Base-by-base conservation (phyloP, 768 basidiomycete species). In the Suillus placidus region DNA sequence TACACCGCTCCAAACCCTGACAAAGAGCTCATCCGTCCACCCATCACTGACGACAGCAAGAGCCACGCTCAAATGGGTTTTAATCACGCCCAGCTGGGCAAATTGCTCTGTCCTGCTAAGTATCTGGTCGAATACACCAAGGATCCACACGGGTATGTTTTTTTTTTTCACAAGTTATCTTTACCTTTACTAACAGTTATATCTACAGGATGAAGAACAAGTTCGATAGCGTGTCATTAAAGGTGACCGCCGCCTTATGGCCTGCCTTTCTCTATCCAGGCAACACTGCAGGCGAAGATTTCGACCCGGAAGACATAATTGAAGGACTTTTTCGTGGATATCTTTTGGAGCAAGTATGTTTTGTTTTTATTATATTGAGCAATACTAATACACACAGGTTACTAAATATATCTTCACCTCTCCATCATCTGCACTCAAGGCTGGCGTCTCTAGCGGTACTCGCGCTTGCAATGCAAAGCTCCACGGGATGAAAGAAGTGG, bases 221-320 rank as follows among this genome's bases (percentile, higher is more conserved):
- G 5, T 51, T 52, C 3, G 10, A 57, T 14, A 37, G 20, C 6
- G 8, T 6, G 1, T 57, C 56, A 23, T 9, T 57, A 6, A 57
- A 38, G 37, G 56, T 57, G 8, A 57, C 37, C 14, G 1, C 35
- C 16, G 56, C 37, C 56, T 35, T 57, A 12, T 61, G 61, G 64
- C 65, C 65, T 6, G 40, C 62, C 3, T 51, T 26, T 45, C 52
- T 66, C 20, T 66, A 66, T 52, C 32, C 23, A 20, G 65, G 62
- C 10, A 14, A 66, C 16, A 54, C 32, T 23, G 37, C 47, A 0
- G 51, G 64, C 6, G 45, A 65, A 23, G 35, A 65, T 14, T 65
- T 63, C 10, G 16, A 65, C 35, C 47, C 64, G 1, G 26, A 35
- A 1, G 26, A 49, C 5, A 64, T 65, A 3, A 13, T 40, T 16